Evolutionary conservation across 2,329 filamentous ascomycete species (phyloP), one percentile per base, ranked within the genome.

Genomic region (Cercospora berteroae): DNA sequence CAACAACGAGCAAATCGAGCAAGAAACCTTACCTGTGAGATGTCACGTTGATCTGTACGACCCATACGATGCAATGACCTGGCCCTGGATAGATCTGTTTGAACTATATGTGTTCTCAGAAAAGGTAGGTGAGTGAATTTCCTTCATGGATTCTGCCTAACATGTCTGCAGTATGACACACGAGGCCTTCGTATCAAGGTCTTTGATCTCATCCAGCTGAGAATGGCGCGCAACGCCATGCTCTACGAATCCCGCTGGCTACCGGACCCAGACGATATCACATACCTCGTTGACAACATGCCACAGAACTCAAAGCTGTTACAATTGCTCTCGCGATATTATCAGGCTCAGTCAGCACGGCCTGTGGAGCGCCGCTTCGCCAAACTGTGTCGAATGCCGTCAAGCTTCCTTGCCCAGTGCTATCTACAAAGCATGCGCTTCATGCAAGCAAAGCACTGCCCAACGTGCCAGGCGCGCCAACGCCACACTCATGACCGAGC

Each of bases 61-160:
- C 9, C 27, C 55, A 23, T 25, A 20, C 3, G 59, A 69, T 33
- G 25, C 67, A 10, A 36, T 66, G 7, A 67, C 64, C 3, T 71
- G 69, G 65, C 36, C 62, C 7, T 71, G 60, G 50, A 13, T 12
- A 7, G 23, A 25, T 16, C 42, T 71, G 5, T 66, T 69, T 50
- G 63, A 66, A 29, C 44, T 71, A 42, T 71, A 69, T 33, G 31
- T 63, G 18, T 69, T 71, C 39, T 65, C 65, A 33, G 67, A 71
- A 42, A 62, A 62, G 59, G 59, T 62, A 50, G 7, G 13, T 23
- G 5, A 7, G 12, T 9, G 48, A 8, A 4, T 9, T 9, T 29
- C 9, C 5, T n/a, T 4, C 1, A 27, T 12, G 13, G n/a, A 25
- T 16, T 8, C 4, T n/a, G 13, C 29, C 48, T 52, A n/a, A 52